Evolutionary conservation across 2,329 filamentous ascomycete genomes (phyloP).

Genomic region (Pseudogymnoascus sp.): DNA sequence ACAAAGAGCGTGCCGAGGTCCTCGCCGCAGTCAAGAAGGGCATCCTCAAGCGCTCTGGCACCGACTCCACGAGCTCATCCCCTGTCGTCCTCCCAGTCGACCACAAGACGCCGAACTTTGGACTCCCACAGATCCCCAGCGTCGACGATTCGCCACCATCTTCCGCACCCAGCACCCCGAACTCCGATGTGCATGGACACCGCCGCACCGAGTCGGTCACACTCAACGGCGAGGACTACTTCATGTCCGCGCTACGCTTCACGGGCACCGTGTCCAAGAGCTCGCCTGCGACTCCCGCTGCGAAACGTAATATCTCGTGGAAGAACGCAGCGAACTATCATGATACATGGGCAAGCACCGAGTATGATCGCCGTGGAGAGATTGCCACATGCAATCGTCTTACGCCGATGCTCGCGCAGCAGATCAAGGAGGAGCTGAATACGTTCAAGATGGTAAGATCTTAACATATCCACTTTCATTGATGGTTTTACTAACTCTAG

Average conservation of each 20-base stretch:
- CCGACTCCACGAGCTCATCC: constrained; percentile 57
- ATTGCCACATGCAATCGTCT: constrained; percentile 96
- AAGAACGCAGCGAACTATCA: constrained; percentile 91
- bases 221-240: constrained; percentile 76
- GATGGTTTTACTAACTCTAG: constrained; percentile 31
- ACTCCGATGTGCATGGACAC: constrained; percentile 63
- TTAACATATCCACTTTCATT: constrained; percentile 1
- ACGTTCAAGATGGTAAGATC: constrained; percentile 92
- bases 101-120: constrained; percentile 40
- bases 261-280: constrained; percentile 65
- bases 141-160: constrained; percentile 72
- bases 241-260: constrained; percentile 66
- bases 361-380: constrained; percentile 93
- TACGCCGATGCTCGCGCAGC: constrained; percentile 93
- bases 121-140: constrained; percentile 51
- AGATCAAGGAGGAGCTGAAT: constrained; percentile 99
- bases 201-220: constrained; percentile 61
- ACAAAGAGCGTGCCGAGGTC: constrained; percentile 83
- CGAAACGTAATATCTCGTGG: constrained; percentile 63
- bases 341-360: constrained; percentile 90
- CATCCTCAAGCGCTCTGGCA: constrained; percentile 71
- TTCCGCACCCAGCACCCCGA: constrained; percentile 80
- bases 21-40: constrained; percentile 89
- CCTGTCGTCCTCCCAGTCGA: constrained; percentile 59
- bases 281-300: constrained; percentile 68